A percentile compares a stretch with the other conserved stretches of the same genome.
phyloP scores from a whole-genome alignment of 2,329 filamentous ascomycete species.

The Fusarium zealandicum region DNA sequence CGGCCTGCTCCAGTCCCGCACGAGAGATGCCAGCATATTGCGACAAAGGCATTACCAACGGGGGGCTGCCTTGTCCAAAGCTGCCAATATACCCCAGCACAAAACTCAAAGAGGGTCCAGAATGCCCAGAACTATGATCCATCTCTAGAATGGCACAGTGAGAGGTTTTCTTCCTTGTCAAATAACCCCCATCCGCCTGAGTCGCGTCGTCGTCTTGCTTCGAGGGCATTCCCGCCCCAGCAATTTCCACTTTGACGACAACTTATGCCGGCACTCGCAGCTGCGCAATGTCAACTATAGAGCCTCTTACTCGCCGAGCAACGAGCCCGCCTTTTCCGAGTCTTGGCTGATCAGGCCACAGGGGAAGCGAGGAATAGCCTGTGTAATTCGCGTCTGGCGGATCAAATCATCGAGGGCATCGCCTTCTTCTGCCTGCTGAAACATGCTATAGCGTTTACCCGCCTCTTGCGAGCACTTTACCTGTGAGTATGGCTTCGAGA shows the following conservation, averaged over 20 bases:
- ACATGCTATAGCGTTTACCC: too few relatives aligned
- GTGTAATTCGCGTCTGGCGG: neutral
- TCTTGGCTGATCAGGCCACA: neutral
- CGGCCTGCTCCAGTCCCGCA: too few relatives aligned
- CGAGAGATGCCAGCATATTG: conserved; percentile 1
- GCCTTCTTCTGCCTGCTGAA: neutral
- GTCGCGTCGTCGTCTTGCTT: conserved; percentile 26
- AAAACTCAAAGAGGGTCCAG: too few relatives aligned
- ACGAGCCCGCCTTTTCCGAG: neutral
- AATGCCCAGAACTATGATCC: neutral
- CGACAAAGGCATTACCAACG: conserved; percentile 1
- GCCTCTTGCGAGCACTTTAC: too few relatives aligned
- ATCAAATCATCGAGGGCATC: neutral
- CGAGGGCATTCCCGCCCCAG: conserved; percentile 29
- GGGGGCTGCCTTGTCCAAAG: neutral
- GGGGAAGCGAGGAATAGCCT: too few relatives aligned
- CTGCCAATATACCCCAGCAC: neutral
- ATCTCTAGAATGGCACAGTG: neutral
- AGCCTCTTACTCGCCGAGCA: conserved; percentile 3
- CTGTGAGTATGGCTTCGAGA: too few relatives aligned
- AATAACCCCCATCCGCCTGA: conserved; percentile 15
- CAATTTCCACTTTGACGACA: conserved; percentile 34
- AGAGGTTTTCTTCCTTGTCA: conserved; percentile 8
- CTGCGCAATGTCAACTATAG: neutral
- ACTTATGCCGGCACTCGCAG: conserved; percentile 33